Evolutionary conservation across 148 eudicot species (phyloP).

Genomic region (Fallopia convolvulus): DNA sequence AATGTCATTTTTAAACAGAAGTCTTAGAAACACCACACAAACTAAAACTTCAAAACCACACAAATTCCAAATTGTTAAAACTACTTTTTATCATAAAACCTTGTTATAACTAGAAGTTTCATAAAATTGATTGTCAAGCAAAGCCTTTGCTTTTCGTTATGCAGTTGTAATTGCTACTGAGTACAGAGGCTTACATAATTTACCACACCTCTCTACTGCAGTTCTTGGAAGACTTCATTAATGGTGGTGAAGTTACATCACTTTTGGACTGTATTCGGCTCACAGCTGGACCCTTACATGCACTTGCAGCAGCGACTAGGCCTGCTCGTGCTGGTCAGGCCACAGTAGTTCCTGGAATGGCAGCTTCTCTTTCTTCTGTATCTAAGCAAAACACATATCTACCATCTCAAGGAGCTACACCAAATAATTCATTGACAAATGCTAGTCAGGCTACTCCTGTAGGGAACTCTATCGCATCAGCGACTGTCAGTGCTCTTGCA

Average conservation of each 20-base stretch:
- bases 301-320: constrained; percentile 93
- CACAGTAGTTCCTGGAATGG: constrained; percentile 57
- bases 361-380: constrained; percentile 39
- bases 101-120: too few relatives aligned
- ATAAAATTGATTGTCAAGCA: too few relatives aligned
- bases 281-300: constrained; percentile 97
- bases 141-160: neutral
- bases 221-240: constrained; percentile 96
- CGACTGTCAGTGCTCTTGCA: constrained; percentile 38
- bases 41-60: too few relatives aligned
- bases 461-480: constrained; percentile 43
- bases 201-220: constrained; percentile 20
- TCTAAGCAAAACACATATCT: constrained; percentile 52
- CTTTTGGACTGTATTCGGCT: constrained; percentile 95
- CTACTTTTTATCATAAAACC: too few relatives aligned
- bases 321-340: constrained; percentile 97
- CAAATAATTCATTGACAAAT: constrained; percentile 34
- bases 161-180: neutral
- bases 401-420: constrained; percentile 46
- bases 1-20: too few relatives aligned
- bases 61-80: too few relatives aligned
- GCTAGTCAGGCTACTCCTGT: constrained; percentile 32
- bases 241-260: constrained; percentile 92
- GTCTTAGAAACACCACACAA: too few relatives aligned
- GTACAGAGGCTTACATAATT: neutral